A percentile compares a stretch with the other conserved stretches of the same genome.
These are phyloP conservation scores for Gigaspora rosea DNA, from an alignment of 192 early-diverging fungal species.

Conservation along the genomic window DNA sequence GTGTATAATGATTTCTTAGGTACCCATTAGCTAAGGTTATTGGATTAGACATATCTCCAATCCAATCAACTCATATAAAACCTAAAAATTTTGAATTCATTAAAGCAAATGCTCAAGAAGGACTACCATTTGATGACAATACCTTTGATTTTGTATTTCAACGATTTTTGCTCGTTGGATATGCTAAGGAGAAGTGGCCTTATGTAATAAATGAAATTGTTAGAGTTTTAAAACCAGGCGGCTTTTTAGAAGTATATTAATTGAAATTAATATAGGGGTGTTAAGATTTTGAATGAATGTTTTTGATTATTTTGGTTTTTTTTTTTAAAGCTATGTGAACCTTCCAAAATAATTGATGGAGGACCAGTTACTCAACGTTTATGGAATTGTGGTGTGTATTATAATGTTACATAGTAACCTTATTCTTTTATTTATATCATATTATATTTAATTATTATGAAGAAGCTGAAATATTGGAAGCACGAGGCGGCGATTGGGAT, in stretches of 20 bases:
- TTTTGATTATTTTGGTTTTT: too few species aligned
- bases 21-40: slow-evolving; percentile 3
- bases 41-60: slow-evolving; percentile 3
- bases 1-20: not conserved
- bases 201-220: slow-evolving; percentile 31
- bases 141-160: slow-evolving; percentile 49
- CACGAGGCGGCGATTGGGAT: too few species aligned
- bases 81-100: slow-evolving; percentile 30
- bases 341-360: too few species aligned
- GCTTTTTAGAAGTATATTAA: slow-evolving; percentile 36
- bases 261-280: too few species aligned
- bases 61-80: not conserved
- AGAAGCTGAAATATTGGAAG: too few species aligned
- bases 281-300: too few species aligned
- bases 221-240: slow-evolving; percentile 42
- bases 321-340: too few species aligned
- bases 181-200: not conserved
- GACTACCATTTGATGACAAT: slow-evolving; percentile 45
- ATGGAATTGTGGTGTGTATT: too few species aligned
- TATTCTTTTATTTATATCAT: too few species aligned
- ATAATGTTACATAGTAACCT: too few species aligned
- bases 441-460: too few species aligned
- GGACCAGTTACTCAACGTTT: too few species aligned
- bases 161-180: not conserved
- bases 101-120: slow-evolving; percentile 38